A percentile compares a stretch with the other conserved stretches of the same genome.
Conservation (phyloP, 2,329 filamentous ascomycete species). For the Alternaria metachromatica region DNA sequence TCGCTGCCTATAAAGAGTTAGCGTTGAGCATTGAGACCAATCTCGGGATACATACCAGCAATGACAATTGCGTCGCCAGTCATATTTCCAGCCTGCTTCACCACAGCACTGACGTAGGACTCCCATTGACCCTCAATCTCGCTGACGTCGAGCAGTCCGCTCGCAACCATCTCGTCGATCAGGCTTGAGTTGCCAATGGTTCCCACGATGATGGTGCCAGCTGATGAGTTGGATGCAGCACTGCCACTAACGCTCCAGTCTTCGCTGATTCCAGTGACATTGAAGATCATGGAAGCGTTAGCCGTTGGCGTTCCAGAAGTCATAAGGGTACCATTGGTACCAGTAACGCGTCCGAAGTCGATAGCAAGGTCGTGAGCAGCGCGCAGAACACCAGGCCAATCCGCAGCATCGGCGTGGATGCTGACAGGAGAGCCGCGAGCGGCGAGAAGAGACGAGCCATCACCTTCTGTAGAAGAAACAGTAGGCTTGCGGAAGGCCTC, state of each 20-base stretch:
- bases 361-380: slow-evolving; percentile 70
- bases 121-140: slow-evolving; percentile 71
- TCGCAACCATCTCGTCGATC: slow-evolving; percentile 64
- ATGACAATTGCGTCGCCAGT: slow-evolving; percentile 68
- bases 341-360: slow-evolving; percentile 75
- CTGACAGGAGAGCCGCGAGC: slow-evolving; percentile 37
- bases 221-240: slow-evolving; percentile 10
- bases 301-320: slow-evolving; percentile 62
- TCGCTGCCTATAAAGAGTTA: slow-evolving; percentile 57
- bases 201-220: slow-evolving; percentile 68
- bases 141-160: slow-evolving; percentile 64
- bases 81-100: slow-evolving; percentile 64
- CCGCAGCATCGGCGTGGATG: slow-evolving; percentile 50
- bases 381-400: slow-evolving; percentile 72
- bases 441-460: slow-evolving; percentile 43
- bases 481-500: slow-evolving; percentile 58
- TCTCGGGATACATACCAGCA: slow-evolving; percentile 53
- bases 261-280: slow-evolving; percentile 48
- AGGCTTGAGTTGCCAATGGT: slow-evolving; percentile 70
- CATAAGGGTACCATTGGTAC: slow-evolving; percentile 63
- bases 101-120: slow-evolving; percentile 66
- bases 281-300: slow-evolving; percentile 52
- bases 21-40: background rate
- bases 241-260: slow-evolving; percentile 42
- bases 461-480: slow-evolving; percentile 54